These are phyloP conservation scores for Boletellus deceptivus DNA, from an alignment of 1,284 basidiomycete genomes.

Conservation along the genomic window DNA sequence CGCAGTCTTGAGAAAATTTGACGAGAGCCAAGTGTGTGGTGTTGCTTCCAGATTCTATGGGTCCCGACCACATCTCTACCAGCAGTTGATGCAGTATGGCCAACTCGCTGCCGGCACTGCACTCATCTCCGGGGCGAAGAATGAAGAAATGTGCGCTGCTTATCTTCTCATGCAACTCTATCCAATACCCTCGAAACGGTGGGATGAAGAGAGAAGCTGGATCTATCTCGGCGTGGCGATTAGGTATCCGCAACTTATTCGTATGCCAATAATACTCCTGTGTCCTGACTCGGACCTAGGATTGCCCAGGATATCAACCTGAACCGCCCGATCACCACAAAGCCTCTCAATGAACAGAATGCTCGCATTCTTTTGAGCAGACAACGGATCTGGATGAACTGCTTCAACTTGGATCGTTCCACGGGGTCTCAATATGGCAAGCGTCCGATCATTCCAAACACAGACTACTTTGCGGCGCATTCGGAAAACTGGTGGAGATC, in stretches of 20 bases:
- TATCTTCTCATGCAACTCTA: constrained; percentile 74
- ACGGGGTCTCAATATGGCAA: constrained; percentile 84
- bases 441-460: constrained; percentile 67
- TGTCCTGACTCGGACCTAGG: constrained; percentile 35
- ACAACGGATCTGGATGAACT: constrained; percentile 85
- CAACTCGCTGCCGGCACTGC: constrained; percentile 71
- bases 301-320: constrained; percentile 83
- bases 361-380: constrained; percentile 83
- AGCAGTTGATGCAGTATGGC: constrained; percentile 66
- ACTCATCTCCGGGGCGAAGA: constrained; percentile 70
- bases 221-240: constrained; percentile 78
- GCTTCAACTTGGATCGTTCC: constrained; percentile 81
- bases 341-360: constrained; percentile 66
- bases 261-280: background rate
- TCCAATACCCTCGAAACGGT: constrained; percentile 66
- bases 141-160: constrained; percentile 70
- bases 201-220: constrained; percentile 81
- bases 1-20: background rate
- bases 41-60: constrained; percentile 72
- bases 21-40: constrained; percentile 58
- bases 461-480: constrained; percentile 75
- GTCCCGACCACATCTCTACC: constrained; percentile 64
- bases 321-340: constrained; percentile 69
- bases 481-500: constrained; percentile 73
- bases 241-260: constrained; percentile 40